phyloP scores from a whole-genome alignment of 352 stramenopile genomes.

The Globisporangium carolinianum region DNA sequence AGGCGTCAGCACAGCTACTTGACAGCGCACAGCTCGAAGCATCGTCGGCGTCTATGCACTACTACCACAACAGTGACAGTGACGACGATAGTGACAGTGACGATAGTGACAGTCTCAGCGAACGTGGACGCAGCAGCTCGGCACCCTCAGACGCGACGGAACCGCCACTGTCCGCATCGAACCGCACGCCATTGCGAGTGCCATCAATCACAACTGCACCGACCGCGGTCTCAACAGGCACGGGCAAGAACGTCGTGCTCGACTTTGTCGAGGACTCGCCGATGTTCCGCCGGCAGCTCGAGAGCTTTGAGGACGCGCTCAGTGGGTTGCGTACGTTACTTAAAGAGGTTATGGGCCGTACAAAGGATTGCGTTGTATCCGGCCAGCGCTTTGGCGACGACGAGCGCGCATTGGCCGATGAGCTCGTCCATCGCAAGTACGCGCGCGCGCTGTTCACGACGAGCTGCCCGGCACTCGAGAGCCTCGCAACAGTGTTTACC shows the following conservation, averaged over 20 bases:
- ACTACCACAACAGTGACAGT: not conserved
- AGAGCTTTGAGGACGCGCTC: constrained; percentile 75
- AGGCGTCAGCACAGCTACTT: too few relatives aligned
- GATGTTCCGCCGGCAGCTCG: constrained; percentile 77
- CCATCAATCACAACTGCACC: not conserved
- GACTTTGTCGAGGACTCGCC: constrained; percentile 85
- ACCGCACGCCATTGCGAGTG: too few relatives aligned
- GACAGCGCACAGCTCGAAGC: not conserved
- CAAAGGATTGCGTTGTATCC: constrained; percentile 70
- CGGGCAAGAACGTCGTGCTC: constrained; percentile 74
- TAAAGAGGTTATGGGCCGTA: constrained; percentile 59
- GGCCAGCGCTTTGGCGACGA: constrained; percentile 62
- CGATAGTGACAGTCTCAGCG: not conserved
- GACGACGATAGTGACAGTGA: not conserved
- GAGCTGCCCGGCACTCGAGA: constrained; percentile 58
- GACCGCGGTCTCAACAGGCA: constrained; percentile 21
- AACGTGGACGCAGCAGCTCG: too few relatives aligned
- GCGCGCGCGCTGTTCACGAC: constrained; percentile 82
- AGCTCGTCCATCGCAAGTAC: constrained; percentile 74
- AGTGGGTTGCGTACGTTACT: constrained; percentile 52
- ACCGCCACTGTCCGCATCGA: not conserved
- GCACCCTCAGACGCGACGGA: not conserved
- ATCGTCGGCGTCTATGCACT: not conserved
- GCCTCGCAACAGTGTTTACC: constrained; percentile 71
- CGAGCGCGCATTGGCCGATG: constrained; percentile 61